Evolutionary conservation across 495 filamentous ascomycete genomes (phyloP), one percentile per base, ranked within the genome.

Genomic region (Xylaria castorea): DNA sequence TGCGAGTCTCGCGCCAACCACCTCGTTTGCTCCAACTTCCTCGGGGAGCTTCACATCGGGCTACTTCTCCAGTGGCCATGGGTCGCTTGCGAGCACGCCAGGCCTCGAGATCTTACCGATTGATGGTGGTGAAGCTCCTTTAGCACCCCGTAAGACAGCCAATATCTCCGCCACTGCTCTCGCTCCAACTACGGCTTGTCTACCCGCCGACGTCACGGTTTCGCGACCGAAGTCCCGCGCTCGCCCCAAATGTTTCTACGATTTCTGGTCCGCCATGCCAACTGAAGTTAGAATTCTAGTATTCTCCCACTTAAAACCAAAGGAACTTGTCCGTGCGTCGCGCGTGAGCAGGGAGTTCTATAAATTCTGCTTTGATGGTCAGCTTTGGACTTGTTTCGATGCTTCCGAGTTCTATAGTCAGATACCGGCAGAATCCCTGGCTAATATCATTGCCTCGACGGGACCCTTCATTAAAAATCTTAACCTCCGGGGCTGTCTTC

Each of bases 381-480:
- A 99, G 81, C 83, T 99, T 22, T 99, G 96, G 96, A 88, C 88
- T 0, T 88, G 86, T 60, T 86, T 98, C 53, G 94, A 98, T 78
- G 91, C 94, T 0, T 89, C 95, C 0, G 90, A 92, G 40, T 98
- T 94, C 80, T 99, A 99, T 78, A 87, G 87, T 61, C 89, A 92
- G 51, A 98, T 99, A 69, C 90, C 96, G 0, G 92, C 92, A 11
- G 91, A 92, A 70, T 91, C 92, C 9, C 83, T 99, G 16, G 89
- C 93, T 55, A 94, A 92, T 79, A 93, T 99, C 68, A 93, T 98
- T 77, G 90, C 89, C 0, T 84, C 89, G 3, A 94, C 94, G 5
- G 96, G 95, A 3, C 92, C 95, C 0, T 99, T 98, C 75, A 88
- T 98, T 30, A 91, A 91, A 65, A 92, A 98, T 74, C 88, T 99